These are phyloP conservation scores for Hortiboletus flavorubellus DNA, from an alignment of 768 basidiomycete species.

Conservation along the genomic window DNA sequence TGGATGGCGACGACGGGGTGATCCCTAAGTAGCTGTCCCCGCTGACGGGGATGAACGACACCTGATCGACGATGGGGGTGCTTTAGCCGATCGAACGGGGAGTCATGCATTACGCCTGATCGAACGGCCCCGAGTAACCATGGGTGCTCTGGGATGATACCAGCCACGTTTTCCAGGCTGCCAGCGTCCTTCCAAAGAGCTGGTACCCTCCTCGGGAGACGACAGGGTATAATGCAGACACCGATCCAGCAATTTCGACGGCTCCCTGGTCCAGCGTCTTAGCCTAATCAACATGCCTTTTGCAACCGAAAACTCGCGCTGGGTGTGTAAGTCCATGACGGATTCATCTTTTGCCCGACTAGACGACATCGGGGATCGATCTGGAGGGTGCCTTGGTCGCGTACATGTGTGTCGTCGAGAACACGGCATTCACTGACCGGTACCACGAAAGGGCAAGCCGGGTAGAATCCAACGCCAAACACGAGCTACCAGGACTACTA, in stretches of 20 bases:
- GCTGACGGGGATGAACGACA: conserved; percentile 48
- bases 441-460: conserved; percentile 61
- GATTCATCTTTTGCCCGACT: conserved; percentile 73
- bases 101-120: conserved; percentile 40
- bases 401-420: neutral
- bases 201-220: conserved; percentile 67
- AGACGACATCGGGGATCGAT: conserved; percentile 57
- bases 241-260: conserved; percentile 64
- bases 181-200: conserved; percentile 58
- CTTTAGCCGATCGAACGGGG: neutral
- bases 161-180: conserved; percentile 61
- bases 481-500: conserved; percentile 43
- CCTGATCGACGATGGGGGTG: conserved; percentile 25
- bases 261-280: conserved; percentile 44
- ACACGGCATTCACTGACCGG: conserved; percentile 38
- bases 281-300: neutral
- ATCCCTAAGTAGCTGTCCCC: conserved; percentile 52
- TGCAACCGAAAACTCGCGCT: conserved; percentile 34
- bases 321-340: conserved; percentile 63
- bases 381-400: conserved; percentile 24
- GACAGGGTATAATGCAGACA: conserved; percentile 64
- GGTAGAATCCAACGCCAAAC: conserved; percentile 60
- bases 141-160: conserved; percentile 46
- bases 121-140: conserved; percentile 62
- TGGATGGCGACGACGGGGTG: neutral